Evolutionary conservation across 1,284 basidiomycete genomes (phyloP), one percentile per base, ranked within the genome.

Genomic region (Apiotrichum sp.): DNA sequence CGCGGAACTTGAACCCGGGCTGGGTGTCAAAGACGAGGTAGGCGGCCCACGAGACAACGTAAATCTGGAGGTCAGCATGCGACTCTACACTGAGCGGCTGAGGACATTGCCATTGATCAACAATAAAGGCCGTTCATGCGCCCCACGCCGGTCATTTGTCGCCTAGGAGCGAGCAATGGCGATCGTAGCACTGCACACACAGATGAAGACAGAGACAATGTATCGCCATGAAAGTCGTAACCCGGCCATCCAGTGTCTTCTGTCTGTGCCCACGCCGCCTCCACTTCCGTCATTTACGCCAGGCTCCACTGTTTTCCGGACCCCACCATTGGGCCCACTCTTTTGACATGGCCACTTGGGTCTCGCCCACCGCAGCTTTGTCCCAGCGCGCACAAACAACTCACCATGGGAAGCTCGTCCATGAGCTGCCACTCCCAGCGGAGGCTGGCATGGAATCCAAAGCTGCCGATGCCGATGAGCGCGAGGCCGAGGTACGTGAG

Each of bases 361-460:
- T 9, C 40, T 41, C 10, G 36, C 14, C 10, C 36, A 38, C 36
- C 8, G 4, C 36, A 38, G 36, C 36, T 29, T 29, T 29, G 29
- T 29, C 29, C 29, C 29, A 29, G 36, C 36, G 36, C 8, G 8
- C 36, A 38, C 16, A 8, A 43, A n/a, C 42, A 9, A 68, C 72
- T 65, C 58, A 75, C 73, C 75, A 77, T 77, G 8, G 75, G 75
- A 33, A 77, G 53, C 63, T 77, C 75, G 56, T 77, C 75, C 70
- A 77, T 70, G 57, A 77, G 65, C 64, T 77, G 75, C 74, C 74
- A 75, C 47, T 69, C 68, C 73, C 73, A 77, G 45, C 63, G 68
- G 44, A 77, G 58, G 38, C 65, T 73, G 60, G 64, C 62, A 54
- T 77, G 75, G 59, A 78, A 74, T 22, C 72, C 75, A 52, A 70